phyloP scores from a whole-genome alignment of 176 grass and related monocot genomes.

The Zizania latifolia region DNA sequence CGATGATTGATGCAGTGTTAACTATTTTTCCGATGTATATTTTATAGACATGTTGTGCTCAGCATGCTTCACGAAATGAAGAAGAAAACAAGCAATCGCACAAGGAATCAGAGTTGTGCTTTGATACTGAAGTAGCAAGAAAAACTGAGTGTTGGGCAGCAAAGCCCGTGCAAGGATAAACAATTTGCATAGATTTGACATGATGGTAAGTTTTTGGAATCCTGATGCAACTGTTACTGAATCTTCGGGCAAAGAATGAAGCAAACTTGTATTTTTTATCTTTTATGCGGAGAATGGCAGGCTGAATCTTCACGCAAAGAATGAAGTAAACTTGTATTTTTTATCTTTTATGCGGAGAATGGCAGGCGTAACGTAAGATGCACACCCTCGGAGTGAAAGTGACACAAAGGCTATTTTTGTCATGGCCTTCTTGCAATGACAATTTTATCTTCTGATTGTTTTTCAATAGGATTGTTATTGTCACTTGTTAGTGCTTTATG shows the following conservation, averaged over 20 bases:
- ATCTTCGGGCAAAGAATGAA: constrained; percentile 2
- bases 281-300: constrained; percentile 23
- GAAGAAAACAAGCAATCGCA: not conserved
- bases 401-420: constrained; percentile 10
- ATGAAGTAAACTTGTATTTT: constrained; percentile 10
- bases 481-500: too few species aligned
- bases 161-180: not conserved
- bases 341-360: constrained; percentile 26
- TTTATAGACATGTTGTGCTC: too few species aligned
- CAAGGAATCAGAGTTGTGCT: too few species aligned
- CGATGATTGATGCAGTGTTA: not conserved
- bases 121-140: too few species aligned
- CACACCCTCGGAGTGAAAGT: constrained; percentile 6
- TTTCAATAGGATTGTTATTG: too few species aligned
- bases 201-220: too few species aligned
- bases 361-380: not conserved
- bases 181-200: not conserved
- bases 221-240: constrained; percentile 4
- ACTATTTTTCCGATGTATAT: too few species aligned
- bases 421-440: too few species aligned
- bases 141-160: constrained; percentile 4
- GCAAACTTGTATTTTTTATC: constrained; percentile 17
- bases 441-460: too few species aligned
- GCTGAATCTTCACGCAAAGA: constrained; percentile 12
- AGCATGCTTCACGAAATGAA: not conserved